Base-by-base conservation (phyloP, 352 stramenopile genomes). In the Phytophthora chlamydospora region DNA sequence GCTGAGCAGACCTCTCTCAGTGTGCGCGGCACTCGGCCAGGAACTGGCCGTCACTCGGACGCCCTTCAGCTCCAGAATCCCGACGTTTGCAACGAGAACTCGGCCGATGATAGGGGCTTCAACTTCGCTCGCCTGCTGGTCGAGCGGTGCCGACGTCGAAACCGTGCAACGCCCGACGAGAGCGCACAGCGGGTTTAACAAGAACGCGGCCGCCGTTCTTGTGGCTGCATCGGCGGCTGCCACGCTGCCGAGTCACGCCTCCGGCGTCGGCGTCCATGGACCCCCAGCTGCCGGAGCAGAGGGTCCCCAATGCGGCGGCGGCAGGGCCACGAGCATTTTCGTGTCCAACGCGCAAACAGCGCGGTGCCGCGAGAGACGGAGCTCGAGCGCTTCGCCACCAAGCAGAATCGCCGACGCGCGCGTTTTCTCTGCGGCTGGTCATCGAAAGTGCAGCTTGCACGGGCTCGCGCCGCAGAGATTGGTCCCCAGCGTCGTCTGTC, bases 271-370 rank as follows among this genome's bases (percentile, higher is more conserved):
- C 17, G 35, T n/a, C n/a, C 40, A 13, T 46, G 40, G 40, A 13
- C 48, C 50, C 53, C 24, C 24, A 29, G 24, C 24, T 29, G 24
- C 24, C 0, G 4, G 2, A 29, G 24, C 44, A 39, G 14, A 24
- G 13, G 11, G 46, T 45, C 56, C 38, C 56, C 38, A 58, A 34
- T 19, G n/a, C 44, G 45, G 42, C 43, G 47, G 31, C 34, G 40
- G 24, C 42, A n/a, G n/a, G 19, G 17, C 59, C 59, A 68, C 38
- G 54, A 55, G 53, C 46, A 51, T 64, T 69, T 69, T 69, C 40
- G 39, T 31, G 31, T 29, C 8, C 43, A 62, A 55, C 53, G 61
- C 61, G 61, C 61, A 69, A 69, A 64, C 53, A 69, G 31, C 21
- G 17, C 21, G 16, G 32, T 13, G 32, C 45, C 24, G 44, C 16